phyloP scores from a whole-genome alignment of 73 alveolate species.

The Stentor coeruleus region DNA sequence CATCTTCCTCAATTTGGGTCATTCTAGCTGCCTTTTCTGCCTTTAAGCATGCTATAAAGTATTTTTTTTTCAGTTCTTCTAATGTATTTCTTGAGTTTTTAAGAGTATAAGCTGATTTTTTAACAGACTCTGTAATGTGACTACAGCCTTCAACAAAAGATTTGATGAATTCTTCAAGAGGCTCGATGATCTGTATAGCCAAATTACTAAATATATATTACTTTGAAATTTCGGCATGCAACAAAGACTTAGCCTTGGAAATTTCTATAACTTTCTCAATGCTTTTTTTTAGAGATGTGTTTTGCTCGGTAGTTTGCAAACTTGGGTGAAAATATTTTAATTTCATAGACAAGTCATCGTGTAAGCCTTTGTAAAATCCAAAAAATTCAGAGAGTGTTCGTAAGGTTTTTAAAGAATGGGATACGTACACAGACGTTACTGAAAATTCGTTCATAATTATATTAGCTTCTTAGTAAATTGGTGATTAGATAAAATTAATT shows the following conservation, averaged over 20 bases:
- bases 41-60: not conserved
- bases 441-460: too few species aligned
- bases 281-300: not conserved
- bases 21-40: conserved; percentile 8
- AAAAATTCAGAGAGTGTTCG: too few species aligned
- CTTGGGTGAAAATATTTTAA: not conserved
- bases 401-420: too few species aligned
- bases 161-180: not conserved
- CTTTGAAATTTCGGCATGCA: conserved; percentile 10
- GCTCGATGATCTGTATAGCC: not conserved
- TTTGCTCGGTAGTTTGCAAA: not conserved
- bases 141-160: not conserved
- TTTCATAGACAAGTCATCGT: not conserved
- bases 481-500: too few species aligned
- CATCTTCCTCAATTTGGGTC: not conserved
- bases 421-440: too few species aligned
- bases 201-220: not conserved
- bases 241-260: not conserved
- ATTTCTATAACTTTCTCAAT: not conserved
- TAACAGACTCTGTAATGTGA: not conserved
- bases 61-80: not conserved
- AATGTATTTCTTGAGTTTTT: not conserved
- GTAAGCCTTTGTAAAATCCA: too few species aligned
- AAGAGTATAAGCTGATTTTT: not conserved
- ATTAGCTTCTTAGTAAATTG: too few species aligned